Conservation (phyloP, 164 flowering plant genomes). For the Chloranthus sessilifolius region DNA sequence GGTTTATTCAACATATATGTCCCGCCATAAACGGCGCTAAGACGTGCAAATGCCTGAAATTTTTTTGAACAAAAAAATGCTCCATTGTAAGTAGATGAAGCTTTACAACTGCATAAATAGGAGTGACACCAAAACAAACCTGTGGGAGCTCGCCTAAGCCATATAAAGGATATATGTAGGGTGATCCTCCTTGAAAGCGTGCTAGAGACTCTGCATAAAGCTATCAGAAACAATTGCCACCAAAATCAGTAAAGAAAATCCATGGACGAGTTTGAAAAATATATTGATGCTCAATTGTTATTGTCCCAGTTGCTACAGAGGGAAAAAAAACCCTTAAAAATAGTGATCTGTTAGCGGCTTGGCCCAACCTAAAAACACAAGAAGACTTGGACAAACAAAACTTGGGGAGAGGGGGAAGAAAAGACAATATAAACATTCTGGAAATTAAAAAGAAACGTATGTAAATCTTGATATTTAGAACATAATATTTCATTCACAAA, state of each 20-base stretch:
- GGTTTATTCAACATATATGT: slow-evolving; percentile 95
- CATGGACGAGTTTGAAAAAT: no score
- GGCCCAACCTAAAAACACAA: no score
- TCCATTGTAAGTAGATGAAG: not conserved
- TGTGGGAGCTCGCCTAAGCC: slow-evolving; percentile 97
- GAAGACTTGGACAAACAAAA: no score
- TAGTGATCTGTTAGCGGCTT: no score
- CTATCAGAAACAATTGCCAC: slow-evolving; percentile 36
- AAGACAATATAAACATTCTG: no score
- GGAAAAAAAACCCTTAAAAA: no score
- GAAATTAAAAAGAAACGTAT: no score
- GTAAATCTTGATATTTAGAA: no score
- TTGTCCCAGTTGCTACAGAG: no score
- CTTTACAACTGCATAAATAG: not conserved
- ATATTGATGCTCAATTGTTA: no score
- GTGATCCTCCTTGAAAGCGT: slow-evolving; percentile 97
- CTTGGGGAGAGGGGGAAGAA: no score
- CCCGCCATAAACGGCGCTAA: slow-evolving; percentile 98
- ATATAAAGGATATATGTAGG: slow-evolving; percentile 91
- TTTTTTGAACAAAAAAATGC: not conserved
- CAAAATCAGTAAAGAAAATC: no score
- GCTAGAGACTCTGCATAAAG: slow-evolving; percentile 90
- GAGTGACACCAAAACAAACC: slow-evolving; percentile 32
- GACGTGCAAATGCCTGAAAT: slow-evolving; percentile 86
- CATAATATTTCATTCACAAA: not conserved